Evolutionary conservation across 2,329 filamentous ascomycete genomes (phyloP).

Genomic region (Penicillium sp.): DNA sequence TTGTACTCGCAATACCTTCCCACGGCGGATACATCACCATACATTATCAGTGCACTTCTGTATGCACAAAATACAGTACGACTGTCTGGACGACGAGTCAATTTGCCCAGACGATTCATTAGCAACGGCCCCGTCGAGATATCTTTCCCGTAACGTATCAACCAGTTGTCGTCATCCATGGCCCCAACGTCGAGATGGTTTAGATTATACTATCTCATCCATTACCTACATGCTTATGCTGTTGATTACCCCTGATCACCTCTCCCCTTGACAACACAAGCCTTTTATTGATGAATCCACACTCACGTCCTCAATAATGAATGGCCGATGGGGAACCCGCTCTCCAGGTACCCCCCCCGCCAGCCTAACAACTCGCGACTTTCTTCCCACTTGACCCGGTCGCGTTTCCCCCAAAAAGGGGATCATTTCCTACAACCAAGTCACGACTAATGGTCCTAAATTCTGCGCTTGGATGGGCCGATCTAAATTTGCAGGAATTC

Average conservation of each 20-base stretch:
- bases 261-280: neutral
- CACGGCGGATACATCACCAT: neutral
- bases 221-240: neutral
- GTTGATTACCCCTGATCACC: constrained; percentile 19
- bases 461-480: constrained; percentile 24
- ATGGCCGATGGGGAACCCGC: neutral
- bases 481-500: constrained; percentile 36
- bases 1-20: constrained; percentile 5
- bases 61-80: neutral
- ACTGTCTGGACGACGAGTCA: neutral
- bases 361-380: neutral
- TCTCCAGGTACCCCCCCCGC: neutral
- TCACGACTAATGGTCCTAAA: neutral
- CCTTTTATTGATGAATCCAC: too few species aligned
- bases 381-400: neutral
- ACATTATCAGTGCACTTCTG: neutral
- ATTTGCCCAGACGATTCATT: constrained; percentile 6
- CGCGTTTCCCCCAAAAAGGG: neutral
- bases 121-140: constrained; percentile 16
- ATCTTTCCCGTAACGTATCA: constrained; percentile 12
- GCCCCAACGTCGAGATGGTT: constrained; percentile 10
- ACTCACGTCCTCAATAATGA: neutral
- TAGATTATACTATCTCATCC: neutral
- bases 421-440: neutral
- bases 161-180: constrained; percentile 23